Evolutionary conservation across 2,329 filamentous ascomycete genomes (phyloP), one percentile per base, ranked within the genome.

Genomic region (Penicillium sp.): DNA sequence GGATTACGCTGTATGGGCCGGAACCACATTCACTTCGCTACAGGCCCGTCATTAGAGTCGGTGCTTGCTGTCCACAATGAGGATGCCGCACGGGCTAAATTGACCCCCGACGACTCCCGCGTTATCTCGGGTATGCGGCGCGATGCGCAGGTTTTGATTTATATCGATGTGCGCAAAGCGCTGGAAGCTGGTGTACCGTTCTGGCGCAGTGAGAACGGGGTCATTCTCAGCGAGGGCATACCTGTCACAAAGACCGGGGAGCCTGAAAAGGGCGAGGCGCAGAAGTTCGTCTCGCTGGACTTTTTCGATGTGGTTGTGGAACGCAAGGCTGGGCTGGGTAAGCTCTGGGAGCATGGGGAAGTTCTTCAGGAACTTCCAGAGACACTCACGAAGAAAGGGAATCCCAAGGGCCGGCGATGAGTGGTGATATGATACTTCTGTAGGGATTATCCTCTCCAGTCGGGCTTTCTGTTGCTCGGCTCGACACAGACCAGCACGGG

Each of bases 1-100:
- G 92, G 93, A 0, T 76, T 99, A 57, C 86, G 84, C 65, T 83
- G 82, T 57, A 97, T 97, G 94, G 81, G 80, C 0, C 78, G 94
- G 53, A 95, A 89, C 61, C 93, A 97, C 69, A 88, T 97, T 29
- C 94, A 99, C 76, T 96, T 94, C 71, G 90, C 90, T 2, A 85
- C 86, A 6, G 91, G 90, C 0, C 77, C 92, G 13, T 86, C 89
- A 0, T 64, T 73, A 43, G 66, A 70, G 5, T 67, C 70, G 16
- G 67, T 77, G 39, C 54, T 74, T 60, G 64, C 69, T 55, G 33
- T 68, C 58, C 54, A 48, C 11, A 50, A 61, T 5, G 47, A 53
- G 6, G 60, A 63, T 16, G 61, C 61, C 56, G 62, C 34, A 52
- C 66, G 43, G 53, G 57, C 53, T 15, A 57, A 38, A 46, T 49